Evolutionary conservation across 2,329 filamentous ascomycete genomes (phyloP), one percentile per base, ranked within the genome.

Genomic region (Colletotrichum shisoi): DNA sequence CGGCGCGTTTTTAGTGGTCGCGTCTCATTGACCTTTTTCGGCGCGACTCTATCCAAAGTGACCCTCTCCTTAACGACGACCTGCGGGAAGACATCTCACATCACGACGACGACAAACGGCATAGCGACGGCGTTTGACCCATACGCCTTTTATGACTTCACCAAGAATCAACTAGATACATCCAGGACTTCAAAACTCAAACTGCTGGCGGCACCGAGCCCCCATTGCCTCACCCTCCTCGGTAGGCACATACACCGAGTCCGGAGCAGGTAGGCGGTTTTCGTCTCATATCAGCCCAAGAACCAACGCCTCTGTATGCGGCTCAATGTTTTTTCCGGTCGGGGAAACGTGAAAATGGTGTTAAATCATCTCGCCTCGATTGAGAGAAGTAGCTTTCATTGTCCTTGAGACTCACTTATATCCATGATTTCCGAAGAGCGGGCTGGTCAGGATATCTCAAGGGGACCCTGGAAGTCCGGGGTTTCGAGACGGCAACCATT

Each of bases 21-120:
- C 71, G 69, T 70, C 70, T 67, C 68, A 71, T 61, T 69, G 64
- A 67, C 65, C 52, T 60, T 62, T 34, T 65, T 60, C 51, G 56
- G 65, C 65, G 65, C 65, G 65, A 44, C 49, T 64, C 24, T 65
- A 56, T 68, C 61, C 19, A 52, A 60, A 60, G 62, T 51, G 65
- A 59, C 19, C 27, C 42, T 56, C 61, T 39, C 49, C 61, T 51
- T 4, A 62, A 65, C 65, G 61, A 67, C 65, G 15, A 60, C 65
- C 19, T 40, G 24, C 34, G 7, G 21, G 31, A 34, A 60, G 44
- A 51, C 37, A 64, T 34, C 48, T 56, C 42, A 64, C 44, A 39
- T 5, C 24, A 60, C 65, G 15, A 65, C 37, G n/a, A 15, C 48
- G 1, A 45, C 21, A 11, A 15, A 11, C 48, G 40, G 46, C 40